Percentiles rank a stretch among this genome's conserved stretches.
phyloP scores from a whole-genome alignment of 805 yeast genomes.

The Yamadazyma olivae region DNA sequence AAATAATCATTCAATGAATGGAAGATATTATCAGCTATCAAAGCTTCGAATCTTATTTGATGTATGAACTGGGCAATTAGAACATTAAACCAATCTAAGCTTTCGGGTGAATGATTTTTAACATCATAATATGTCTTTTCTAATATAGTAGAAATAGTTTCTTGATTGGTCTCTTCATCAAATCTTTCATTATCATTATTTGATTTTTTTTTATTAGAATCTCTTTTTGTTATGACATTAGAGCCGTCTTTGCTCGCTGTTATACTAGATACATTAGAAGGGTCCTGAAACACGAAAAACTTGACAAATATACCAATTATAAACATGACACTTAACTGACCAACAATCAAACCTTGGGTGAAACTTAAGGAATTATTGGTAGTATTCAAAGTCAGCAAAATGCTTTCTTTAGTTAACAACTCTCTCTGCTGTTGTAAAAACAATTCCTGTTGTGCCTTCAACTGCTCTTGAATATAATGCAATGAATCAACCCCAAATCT shows the following conservation, averaged over 20 bases:
- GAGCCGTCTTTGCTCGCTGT: constrained; percentile 24
- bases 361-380: constrained; percentile 51
- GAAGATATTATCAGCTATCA: constrained; percentile 78
- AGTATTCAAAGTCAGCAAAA: background rate
- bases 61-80: constrained; percentile 86
- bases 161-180: constrained; percentile 14
- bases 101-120: constrained; percentile 80
- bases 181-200: constrained; percentile 10
- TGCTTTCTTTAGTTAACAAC: constrained; percentile 16
- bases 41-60: constrained; percentile 86
- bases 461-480: constrained; percentile 24
- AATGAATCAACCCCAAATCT: background rate
- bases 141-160: constrained; percentile 47
- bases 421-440: constrained; percentile 26
- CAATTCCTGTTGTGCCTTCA: constrained; percentile 28
- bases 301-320: constrained; percentile 63
- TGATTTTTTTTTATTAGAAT: constrained; percentile 19
- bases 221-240: constrained; percentile 32
- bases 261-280: constrained; percentile 39
- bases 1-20: constrained; percentile 72
- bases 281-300: constrained; percentile 74
- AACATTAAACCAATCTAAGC: constrained; percentile 96
- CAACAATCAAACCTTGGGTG: constrained; percentile 70
- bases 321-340: constrained; percentile 69
- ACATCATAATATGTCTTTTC: constrained; percentile 94